Evolutionary conservation across 768 basidiomycete genomes (phyloP), one percentile per base, ranked within the genome.

Genomic region (Infundibulicybe gibba): DNA sequence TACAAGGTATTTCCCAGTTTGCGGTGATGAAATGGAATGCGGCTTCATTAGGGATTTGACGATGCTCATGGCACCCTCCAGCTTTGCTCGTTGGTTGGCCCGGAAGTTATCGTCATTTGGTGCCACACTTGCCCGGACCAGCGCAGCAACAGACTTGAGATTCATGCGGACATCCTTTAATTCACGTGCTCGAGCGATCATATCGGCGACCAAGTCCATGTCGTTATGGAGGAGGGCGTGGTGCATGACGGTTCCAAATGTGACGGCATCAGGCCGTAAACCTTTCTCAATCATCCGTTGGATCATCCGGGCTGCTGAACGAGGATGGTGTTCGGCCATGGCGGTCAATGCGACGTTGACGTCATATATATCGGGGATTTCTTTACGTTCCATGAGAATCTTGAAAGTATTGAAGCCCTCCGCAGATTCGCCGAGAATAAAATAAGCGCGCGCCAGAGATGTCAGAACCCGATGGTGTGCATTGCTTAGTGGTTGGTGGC

Each of bases 191-290:
- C 61, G 68, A 19, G 52, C 51, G 21, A 79, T 60, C 55, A 85
- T 62, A 37, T 66, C 55, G 12, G 58, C 49, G 30, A 76, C 76
- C 20, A 86, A 62, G 25, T 66, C 60, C 41, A 54, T 48, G 45
- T 84, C 72, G 20, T 66, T 64, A 40, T 74, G 69, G 16, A 61
- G 51, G 31, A 77, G 61, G 9, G 86, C 83, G 47, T 72, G 67
- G 50, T 85, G 81, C 49, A 88, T 63, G 37, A 85, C 73, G 0
- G 83, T 85, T 25, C 80, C 82, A 61, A 75, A 80, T 37, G 79
- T 75, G 32, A 80, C 70, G 16, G 61, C 63, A 56, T 81, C 77
- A 1, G 83, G 83, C 33, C 54, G 56, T 21, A 84, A 49, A 14
- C 81, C 79, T 19, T 55, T 54, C 13, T 62, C 53, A 1, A 65